Evolutionary conservation across 345 rosid species (phyloP), one percentile per base, ranked within the genome.

Genomic region (Lepidium africanum): DNA sequence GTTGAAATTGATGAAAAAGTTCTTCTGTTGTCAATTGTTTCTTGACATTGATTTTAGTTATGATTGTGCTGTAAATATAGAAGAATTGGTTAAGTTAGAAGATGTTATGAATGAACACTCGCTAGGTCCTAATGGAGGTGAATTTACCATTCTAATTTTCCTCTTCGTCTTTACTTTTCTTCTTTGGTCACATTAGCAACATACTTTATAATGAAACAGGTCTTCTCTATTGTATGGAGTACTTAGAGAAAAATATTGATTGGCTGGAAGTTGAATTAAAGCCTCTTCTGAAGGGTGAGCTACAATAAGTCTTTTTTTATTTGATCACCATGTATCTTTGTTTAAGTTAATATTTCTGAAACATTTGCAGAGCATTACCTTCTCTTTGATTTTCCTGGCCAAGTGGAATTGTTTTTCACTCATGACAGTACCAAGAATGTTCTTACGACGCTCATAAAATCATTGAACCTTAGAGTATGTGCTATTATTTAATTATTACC

Each of bases 41-140:
- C 83, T 82, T 87, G 70, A 86, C 82, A n/a, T 66, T 56, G 63
- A 58, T 37, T 1, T 50, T 66, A 94, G 97, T 57, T 87, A 91
- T 50, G 96, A 89, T 21, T 87, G 92, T 79, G 94, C 92, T 70
- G 78, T 85, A 48, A 91, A 91, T 64, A 85, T 91, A 8, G 96
- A 89, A 78, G 96, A 95, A 39, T 81, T 95, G 63, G 72, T 91
- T 11, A 91, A 80, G 70, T 80, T 95, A 61, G 84, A 85, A 45
- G 96, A 86, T 81, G 96, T 86, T 25, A 95, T 91, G 96, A 2
- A 16, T 9, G 93, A 84, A 81, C 93, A 79, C 78, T 79, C 96
- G 15, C 96, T 94, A 60, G 97, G 97, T 45, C 99, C 99, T 23
- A 89, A 89, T 71, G 99, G 97, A 85, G 99, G 97, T 88, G 12